Percentiles rank a stretch among this genome's conserved stretches.
Evolutionary conservation across 164 flowering plant genomes (phyloP).

Genomic region (Vitis labrusca): DNA sequence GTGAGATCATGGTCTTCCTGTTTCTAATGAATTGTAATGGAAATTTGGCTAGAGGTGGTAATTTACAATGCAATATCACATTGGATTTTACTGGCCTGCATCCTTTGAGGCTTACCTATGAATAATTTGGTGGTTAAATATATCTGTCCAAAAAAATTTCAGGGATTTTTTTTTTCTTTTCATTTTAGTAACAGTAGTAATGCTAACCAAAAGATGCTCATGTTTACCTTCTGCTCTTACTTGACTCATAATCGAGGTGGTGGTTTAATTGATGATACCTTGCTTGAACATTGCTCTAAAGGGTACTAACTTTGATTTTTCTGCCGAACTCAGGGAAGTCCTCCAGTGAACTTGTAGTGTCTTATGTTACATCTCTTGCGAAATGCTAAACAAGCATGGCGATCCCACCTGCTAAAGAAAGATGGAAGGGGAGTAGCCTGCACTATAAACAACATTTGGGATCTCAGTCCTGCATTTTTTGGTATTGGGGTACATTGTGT

Average conservation of each 20-base stretch:
- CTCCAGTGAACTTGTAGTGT: conserved; percentile 49
- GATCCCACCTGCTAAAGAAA: background rate
- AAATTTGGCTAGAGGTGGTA: background rate
- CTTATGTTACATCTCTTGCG: background rate
- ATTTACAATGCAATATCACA: background rate
- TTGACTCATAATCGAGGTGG: background rate
- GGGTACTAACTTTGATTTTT: background rate
- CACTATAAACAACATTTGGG: background rate
- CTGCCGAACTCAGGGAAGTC: conserved; percentile 42
- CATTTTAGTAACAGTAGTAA: too few relatives aligned
- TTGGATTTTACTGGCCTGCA: background rate
- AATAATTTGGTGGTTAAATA: too few relatives aligned
- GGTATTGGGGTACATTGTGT: background rate
- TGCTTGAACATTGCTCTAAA: background rate
- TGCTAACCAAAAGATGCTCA: too few relatives aligned
- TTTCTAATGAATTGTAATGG: background rate
- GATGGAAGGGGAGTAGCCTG: background rate
- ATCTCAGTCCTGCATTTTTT: background rate
- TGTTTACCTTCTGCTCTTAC: too few relatives aligned
- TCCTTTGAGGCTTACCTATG: too few relatives aligned
- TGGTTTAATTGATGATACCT: background rate
- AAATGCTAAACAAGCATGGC: background rate
- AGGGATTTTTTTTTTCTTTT: too few relatives aligned
- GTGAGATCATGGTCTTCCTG: conserved; percentile 27
- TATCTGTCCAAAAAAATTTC: too few relatives aligned